These are phyloP conservation scores for Saccharomycopsis javanensis DNA, from an alignment of 805 yeast genomes.

Conservation along the genomic window DNA sequence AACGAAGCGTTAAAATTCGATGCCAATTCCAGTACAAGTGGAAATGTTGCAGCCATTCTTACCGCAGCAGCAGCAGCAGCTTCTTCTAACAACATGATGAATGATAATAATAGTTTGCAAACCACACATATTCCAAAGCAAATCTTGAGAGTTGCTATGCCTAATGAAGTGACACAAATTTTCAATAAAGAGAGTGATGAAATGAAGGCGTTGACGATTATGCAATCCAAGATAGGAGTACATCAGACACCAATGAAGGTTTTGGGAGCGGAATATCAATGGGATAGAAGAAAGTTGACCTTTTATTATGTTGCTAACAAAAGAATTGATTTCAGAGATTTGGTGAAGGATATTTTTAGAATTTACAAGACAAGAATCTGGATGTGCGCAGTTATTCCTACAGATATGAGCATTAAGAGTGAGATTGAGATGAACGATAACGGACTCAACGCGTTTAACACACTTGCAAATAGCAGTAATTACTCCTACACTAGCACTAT, in stretches of 20 bases:
- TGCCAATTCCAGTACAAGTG: constrained; percentile 21
- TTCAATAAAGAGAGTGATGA: constrained; percentile 56
- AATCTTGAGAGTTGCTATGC: constrained; percentile 51
- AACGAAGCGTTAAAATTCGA: constrained; percentile 43
- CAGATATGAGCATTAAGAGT: constrained; percentile 11
- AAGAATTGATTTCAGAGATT: constrained; percentile 68
- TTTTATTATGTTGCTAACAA: constrained; percentile 56
- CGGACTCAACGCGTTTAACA: constrained; percentile 6
- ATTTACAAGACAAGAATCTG: constrained; percentile 74
- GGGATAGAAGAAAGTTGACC: constrained; percentile 73
- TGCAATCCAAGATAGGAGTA: constrained; percentile 47
- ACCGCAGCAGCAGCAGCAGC: background rate
- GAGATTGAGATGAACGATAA: constrained; percentile 17
- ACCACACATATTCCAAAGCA: constrained; percentile 60
- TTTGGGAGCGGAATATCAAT: constrained; percentile 75
- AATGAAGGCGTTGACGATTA: constrained; percentile 53
- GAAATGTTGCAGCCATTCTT: constrained; percentile 1
- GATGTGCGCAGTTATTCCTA: constrained; percentile 63
- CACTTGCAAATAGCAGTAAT: constrained; percentile 1
- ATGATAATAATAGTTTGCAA: constrained; percentile 25
- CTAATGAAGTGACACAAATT: constrained; percentile 50
- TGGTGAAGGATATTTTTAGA: constrained; percentile 65
- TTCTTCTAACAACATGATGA: constrained; percentile 13
- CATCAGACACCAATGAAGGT: constrained; percentile 45
- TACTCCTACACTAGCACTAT: background rate